Evolutionary conservation across 129 eudicot genomes (phyloP).

Genomic region (Ambrosia artemisiifolia): DNA sequence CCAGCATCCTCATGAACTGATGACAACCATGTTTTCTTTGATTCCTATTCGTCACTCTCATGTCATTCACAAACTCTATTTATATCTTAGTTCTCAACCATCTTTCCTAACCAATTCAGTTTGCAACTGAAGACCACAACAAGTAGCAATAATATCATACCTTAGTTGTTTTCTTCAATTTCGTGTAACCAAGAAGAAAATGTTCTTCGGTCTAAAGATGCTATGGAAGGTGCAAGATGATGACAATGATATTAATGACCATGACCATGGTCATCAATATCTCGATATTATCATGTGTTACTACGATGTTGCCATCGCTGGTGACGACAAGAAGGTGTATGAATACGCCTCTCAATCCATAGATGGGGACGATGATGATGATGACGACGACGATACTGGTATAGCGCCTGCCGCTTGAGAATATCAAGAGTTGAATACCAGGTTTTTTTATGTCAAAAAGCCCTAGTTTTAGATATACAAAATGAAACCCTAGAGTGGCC

Average conservation of each 20-base stretch:
- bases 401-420: constrained; percentile 35
- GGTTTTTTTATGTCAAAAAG: constrained; percentile 8
- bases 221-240: constrained; percentile 24
- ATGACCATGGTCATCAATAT: not conserved
- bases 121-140: constrained; percentile 3
- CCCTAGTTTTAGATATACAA: constrained; percentile 31
- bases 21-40: not conserved
- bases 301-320: not conserved
- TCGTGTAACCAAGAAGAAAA: constrained; percentile 10
- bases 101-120: constrained; percentile 16
- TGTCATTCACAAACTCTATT: constrained; percentile 27
- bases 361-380: constrained; percentile 34
- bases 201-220: constrained; percentile 17
- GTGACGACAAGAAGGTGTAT: constrained; percentile 2
- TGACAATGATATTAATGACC: constrained; percentile 13
- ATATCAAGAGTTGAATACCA: constrained; percentile 8
- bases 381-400: constrained; percentile 31
- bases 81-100: constrained; percentile 8
- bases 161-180: not conserved
- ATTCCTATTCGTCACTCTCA: constrained; percentile 14
- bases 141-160: not conserved
- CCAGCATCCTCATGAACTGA: no score
- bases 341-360: not conserved
- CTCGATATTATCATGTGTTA: not conserved
- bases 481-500: constrained; percentile 18